phyloP scores from a whole-genome alignment of 768 basidiomycete genomes.

The Leccinum longicurvipes region DNA sequence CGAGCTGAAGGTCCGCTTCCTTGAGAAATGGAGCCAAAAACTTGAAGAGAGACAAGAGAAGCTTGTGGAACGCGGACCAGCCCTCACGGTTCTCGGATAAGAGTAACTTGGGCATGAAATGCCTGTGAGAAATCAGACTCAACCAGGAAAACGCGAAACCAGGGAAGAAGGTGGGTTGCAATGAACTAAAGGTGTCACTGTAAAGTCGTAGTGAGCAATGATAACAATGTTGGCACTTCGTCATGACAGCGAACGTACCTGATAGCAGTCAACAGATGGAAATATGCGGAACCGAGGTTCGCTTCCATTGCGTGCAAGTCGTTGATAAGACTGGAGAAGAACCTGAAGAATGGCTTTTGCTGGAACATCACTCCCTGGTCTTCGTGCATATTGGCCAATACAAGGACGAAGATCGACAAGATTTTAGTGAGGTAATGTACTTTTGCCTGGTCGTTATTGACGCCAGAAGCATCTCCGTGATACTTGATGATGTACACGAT shows the following conservation, averaged over 20 bases:
- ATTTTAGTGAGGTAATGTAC: slow-evolving; percentile 97
- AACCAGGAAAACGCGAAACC: slow-evolving; percentile 99
- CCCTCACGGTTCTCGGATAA: slow-evolving; percentile 89
- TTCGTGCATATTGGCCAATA: slow-evolving; percentile 92
- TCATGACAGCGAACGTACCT: slow-evolving; percentile 47
- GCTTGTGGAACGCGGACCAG: slow-evolving; percentile 95
- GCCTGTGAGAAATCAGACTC: slow-evolving; percentile 89
- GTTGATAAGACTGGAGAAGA: slow-evolving; percentile 94
- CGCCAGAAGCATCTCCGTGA: slow-evolving; percentile 91
- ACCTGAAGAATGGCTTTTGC: slow-evolving; percentile 97
- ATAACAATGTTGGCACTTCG: background rate
- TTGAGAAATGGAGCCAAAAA: slow-evolving; percentile 92
- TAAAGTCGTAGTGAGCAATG: slow-evolving; percentile 1
- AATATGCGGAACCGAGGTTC: slow-evolving; percentile 85
- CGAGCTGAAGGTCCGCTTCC: slow-evolving; percentile 71
- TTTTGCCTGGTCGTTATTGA: slow-evolving; percentile 92
- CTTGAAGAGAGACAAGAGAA: slow-evolving; percentile 90
- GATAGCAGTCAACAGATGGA: slow-evolving; percentile 82
- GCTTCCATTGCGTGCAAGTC: slow-evolving; percentile 86
- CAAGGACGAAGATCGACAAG: slow-evolving; percentile 93
- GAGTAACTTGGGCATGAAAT: slow-evolving; percentile 96
- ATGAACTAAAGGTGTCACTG: slow-evolving; percentile 92
- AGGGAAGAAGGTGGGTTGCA: slow-evolving; percentile 95
- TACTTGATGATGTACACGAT: slow-evolving; percentile 99
- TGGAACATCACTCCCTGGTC: slow-evolving; percentile 90